Evolutionary conservation across 305 asterid genomes (phyloP), one percentile per base, ranked within the genome.

Genomic region (Coffea humblotiana): DNA sequence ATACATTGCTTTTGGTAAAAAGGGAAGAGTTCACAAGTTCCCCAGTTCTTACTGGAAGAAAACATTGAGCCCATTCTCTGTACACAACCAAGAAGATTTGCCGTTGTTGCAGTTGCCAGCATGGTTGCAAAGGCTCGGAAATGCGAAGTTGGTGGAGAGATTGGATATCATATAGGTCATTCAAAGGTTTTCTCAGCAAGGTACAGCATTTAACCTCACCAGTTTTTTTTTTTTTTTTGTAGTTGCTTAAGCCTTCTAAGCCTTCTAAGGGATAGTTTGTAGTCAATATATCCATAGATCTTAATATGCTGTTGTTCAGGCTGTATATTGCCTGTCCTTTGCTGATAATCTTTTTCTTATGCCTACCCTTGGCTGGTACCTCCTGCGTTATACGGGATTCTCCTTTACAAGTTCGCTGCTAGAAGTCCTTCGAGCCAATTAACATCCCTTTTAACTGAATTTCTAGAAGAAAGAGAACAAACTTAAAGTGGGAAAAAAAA

Each of bases 11-110:
- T 79, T 85, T 78, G 74, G 69, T 48, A 75, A 82, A 64, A 77
- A 94, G 98, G 98, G 10, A 96, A 96, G 88, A 96, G 99, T 91
- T 96, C 99, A 29, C 99, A 96, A 78, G 90, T 96, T 52, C 99
- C 99, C 37, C 99, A 96, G 83, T 96, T 94, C 87, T 86, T 96
- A 69, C 89, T 96, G 51, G 97, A 94, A 81, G 90, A 78, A 84
- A 90, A 90, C 77, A 84, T 96, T 89, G 94, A 88, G 72, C 98
- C 99, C 71, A 87, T 96, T 84, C 91, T 94, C 11, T 96, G 99
- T 81, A 96, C 99, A 16, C 99, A 96, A 64, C 98, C 98, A 47
- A 87, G 99, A 85, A 94, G 99, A 88, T 96, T 96, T 87, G 99
- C 99, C 74, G 99, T 96, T 83, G 98, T 94, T 76, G 97, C 98